Percentiles rank a stretch among this genome's conserved stretches.
phyloP scores from a whole-genome alignment of 208 protist species.

The Trypanosoma lewisi region DNA sequence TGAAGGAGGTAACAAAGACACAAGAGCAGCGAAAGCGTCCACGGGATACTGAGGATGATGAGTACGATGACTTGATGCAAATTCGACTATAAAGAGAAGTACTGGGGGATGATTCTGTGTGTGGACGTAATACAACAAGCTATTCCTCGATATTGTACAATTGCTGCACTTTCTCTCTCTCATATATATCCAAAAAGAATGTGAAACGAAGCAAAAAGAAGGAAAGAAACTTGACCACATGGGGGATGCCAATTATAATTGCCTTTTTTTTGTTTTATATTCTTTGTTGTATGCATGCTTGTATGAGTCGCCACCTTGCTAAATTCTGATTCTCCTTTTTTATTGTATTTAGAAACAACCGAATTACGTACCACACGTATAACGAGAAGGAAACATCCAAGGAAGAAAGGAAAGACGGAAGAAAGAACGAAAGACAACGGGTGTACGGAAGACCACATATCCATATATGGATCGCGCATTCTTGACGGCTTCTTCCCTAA shows the following conservation, averaged over 20 bases:
- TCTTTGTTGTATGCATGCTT: constrained; percentile 2
- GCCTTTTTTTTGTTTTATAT: constrained; percentile 15
- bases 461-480: constrained; percentile 15
- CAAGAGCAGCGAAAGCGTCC: constrained; percentile 49
- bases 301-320: neutral
- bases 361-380: neutral
- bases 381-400: neutral
- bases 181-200: no score
- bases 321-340: constrained; percentile 16
- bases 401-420: neutral
- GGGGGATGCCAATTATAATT: no score
- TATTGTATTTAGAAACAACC: no score
- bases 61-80: constrained; percentile 78
- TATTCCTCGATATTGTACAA: no score
- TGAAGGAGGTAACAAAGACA: constrained; percentile 48
- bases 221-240: no score
- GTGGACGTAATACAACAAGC: no score
- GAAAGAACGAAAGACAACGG: neutral
- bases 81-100: constrained; percentile 34
- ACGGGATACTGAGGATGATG: constrained; percentile 40
- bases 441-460: neutral
- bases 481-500: constrained; percentile 49
- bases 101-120: no score
- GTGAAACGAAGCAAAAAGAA: no score
- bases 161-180: no score